A percentile compares a stretch with the other conserved stretches of the same genome.
Evolutionary conservation across 2,329 filamentous ascomycete species (phyloP).

Genomic region (Escovopsis sp.): DNA sequence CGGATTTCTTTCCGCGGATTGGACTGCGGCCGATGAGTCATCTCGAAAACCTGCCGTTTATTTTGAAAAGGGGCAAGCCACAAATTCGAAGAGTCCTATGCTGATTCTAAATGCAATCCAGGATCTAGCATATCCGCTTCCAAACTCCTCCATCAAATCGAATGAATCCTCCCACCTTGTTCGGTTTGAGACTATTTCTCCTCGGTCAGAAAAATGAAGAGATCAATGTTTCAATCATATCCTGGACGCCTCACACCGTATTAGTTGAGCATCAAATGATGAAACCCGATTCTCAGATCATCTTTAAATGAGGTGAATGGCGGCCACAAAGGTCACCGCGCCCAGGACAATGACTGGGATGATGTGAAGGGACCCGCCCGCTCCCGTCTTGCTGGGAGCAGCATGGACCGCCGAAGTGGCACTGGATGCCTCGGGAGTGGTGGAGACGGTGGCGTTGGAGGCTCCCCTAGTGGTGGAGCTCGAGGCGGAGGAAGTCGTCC

Average conservation of each 20-base stretch:
- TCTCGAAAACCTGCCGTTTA: too few relatives aligned
- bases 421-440: slow-evolving; percentile 4
- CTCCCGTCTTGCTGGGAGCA: slow-evolving; percentile 18
- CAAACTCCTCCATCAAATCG: too few relatives aligned
- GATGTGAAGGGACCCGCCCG: slow-evolving; percentile 11
- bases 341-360: slow-evolving; percentile 13
- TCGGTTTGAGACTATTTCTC: too few relatives aligned
- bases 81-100: too few relatives aligned
- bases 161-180: too few relatives aligned
- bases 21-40: too few relatives aligned
- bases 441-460: slow-evolving; percentile 11
- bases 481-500: slow-evolving; percentile 6
- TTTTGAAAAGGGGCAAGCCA: too few relatives aligned
- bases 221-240: background rate
- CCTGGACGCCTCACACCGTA: background rate
- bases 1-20: too few relatives aligned
- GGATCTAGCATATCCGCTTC: too few relatives aligned
- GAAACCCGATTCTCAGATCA: too few relatives aligned
- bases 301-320: slow-evolving; percentile 14
- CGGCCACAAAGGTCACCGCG: slow-evolving; percentile 11
- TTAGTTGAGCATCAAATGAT: background rate
- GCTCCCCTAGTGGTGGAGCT: slow-evolving; percentile 2
- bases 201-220: too few relatives aligned
- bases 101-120: too few relatives aligned
- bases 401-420: slow-evolving; percentile 13